Conservation (phyloP, 169 alveolate genomes). For the Plasmodium cynomolgi region DNA sequence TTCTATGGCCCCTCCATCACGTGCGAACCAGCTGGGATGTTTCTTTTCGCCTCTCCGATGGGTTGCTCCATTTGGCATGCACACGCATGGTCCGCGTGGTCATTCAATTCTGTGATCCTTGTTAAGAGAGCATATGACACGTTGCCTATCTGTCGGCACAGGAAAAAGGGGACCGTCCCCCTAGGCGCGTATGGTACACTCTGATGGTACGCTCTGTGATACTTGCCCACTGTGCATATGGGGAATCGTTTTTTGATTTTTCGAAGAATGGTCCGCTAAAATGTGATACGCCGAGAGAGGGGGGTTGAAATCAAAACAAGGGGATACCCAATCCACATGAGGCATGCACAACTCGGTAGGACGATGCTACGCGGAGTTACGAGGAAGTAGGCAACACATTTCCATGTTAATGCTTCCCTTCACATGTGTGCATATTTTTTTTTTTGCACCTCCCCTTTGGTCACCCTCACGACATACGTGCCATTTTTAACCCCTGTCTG, state of each 20-base stretch:
- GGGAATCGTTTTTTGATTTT: neutral
- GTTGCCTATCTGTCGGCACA: neutral
- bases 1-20: neutral
- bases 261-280: neutral
- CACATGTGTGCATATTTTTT: too few relatives aligned
- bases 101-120: neutral
- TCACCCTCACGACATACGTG: neutral
- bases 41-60: neutral
- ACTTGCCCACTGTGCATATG: neutral
- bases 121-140: neutral
- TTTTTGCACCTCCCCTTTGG: neutral
- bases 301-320: too few relatives aligned
- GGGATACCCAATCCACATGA: too few relatives aligned
- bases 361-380: too few relatives aligned
- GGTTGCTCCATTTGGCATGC: neutral
- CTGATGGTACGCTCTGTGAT: neutral
- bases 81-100: neutral
- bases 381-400: too few relatives aligned
- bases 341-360: too few relatives aligned
- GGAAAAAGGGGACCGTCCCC: neutral
- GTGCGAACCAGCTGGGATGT: neutral
- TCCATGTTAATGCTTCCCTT: too few relatives aligned
- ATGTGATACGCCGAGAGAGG: neutral
- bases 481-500: neutral
- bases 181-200: neutral